These are phyloP conservation scores for Actinidia chinensis DNA, from an alignment of 179 eudicot species.

Conservation along the genomic window DNA sequence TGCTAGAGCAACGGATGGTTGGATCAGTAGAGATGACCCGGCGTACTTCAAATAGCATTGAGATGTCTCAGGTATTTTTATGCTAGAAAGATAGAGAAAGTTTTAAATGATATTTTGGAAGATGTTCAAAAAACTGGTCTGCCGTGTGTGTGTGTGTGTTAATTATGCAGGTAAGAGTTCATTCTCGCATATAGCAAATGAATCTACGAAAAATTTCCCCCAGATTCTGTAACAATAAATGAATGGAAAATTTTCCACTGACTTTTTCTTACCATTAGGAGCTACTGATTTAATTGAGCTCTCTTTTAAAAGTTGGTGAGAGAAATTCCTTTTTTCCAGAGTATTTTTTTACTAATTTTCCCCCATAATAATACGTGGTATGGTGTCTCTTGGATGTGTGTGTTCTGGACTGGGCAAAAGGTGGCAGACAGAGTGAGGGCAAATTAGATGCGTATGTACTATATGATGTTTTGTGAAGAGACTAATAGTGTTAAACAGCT, in stretches of 20 bases:
- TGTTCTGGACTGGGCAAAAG: too few species aligned
- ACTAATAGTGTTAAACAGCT: too few species aligned
- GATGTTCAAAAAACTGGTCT: too few species aligned
- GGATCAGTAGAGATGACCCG: slow-evolving; percentile 44
- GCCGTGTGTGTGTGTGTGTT: background rate
- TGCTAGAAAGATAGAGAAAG: background rate
- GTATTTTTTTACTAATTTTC: too few species aligned
- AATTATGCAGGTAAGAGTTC: background rate
- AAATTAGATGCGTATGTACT: background rate
- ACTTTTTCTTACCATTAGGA: background rate
- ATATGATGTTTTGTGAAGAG: too few species aligned
- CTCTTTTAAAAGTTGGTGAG: background rate
- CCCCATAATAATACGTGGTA: background rate
- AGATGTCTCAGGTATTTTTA: slow-evolving; percentile 50
- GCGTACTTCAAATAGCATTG: slow-evolving; percentile 31
- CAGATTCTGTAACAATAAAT: background rate
- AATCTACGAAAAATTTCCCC: background rate
- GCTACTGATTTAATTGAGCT: background rate
- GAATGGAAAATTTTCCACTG: background rate
- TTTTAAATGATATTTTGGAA: background rate
- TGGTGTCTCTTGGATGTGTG: background rate
- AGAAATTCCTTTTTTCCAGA: background rate
- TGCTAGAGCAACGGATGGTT: slow-evolving; percentile 56
- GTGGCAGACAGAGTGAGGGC: background rate
- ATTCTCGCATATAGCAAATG: background rate